Base-by-base conservation (phyloP, 352 stramenopile genomes). In the Vaucheria bursata region DNA sequence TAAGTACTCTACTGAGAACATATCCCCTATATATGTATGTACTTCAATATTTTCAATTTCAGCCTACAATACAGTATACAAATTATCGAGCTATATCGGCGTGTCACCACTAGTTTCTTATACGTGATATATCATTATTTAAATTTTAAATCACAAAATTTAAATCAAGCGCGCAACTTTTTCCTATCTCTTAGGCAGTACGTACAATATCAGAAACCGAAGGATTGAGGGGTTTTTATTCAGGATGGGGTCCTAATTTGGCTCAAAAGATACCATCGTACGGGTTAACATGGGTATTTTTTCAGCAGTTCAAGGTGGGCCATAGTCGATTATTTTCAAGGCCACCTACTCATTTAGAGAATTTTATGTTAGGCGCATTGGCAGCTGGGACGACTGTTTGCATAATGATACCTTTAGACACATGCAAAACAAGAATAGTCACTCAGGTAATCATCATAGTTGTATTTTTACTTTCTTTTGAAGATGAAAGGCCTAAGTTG, bases 361-460 rank as follows among this genome's bases (percentile, higher is more conserved):
- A 94, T 75, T 90, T 90, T 18, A 87, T 89, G 31, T 90, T 94
- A 85, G 89, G 89, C 40, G 91, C 88, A 71, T 79, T 90, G 35
- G 88, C 88, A 33, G 89, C 87, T 85, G 87, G 86, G 6, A 86
- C 87, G 31, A 91, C 88, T 25, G 89, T 94, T 4, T 90, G 85
- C 72, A 87, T 94, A 18, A 92, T 94, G 89, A 94, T 93, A 73
- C 89, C 89, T 0, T 87, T 94, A 85, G 89, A 94, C 82, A 93
- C 88, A 0, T 88, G 91, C 18, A 93, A 93, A 78, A 93, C 89
- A 32, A 68, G 89, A 59, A 79, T 93, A n/a, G 89, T 93, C 2
- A 92, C 88, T 31, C 89, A 93, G 83, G 49, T 75, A 25, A 40
- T 34, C 59, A 12, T 5, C 59, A 69, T 12, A 12, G 12, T 73